phyloP scores from a whole-genome alignment of 768 basidiomycete species.

The Tephrocybe sp. region DNA sequence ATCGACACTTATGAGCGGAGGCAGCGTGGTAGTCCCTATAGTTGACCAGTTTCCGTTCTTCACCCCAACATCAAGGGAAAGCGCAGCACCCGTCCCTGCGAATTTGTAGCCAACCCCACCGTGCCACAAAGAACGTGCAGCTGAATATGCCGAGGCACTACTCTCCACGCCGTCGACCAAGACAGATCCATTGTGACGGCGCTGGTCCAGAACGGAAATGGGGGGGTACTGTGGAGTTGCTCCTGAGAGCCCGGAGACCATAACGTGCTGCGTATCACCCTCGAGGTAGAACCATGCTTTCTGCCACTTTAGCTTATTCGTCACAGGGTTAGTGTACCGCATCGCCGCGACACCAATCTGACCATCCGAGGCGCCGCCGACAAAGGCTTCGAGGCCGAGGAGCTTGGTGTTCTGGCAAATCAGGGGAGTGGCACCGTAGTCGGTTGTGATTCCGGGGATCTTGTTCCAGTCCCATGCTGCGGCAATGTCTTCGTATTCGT shows the following conservation, averaged over 20 bases:
- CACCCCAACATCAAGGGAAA: constrained; percentile 38
- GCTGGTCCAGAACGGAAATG: constrained; percentile 70
- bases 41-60: constrained; percentile 60
- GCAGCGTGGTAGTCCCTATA: constrained; percentile 63
- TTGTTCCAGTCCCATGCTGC: constrained; percentile 80
- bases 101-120: constrained; percentile 57
- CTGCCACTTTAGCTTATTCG: constrained; percentile 55
- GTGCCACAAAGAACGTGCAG: constrained; percentile 56
- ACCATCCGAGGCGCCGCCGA: constrained; percentile 67
- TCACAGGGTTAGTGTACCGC: constrained; percentile 68
- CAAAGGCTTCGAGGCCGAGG: constrained; percentile 55
- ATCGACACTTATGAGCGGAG: constrained; percentile 54
- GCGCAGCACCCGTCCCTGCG: constrained; percentile 32
- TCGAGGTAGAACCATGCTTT: constrained; percentile 78
- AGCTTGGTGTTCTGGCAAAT: constrained; percentile 41
- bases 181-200: constrained; percentile 42
- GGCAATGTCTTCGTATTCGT: constrained; percentile 74
- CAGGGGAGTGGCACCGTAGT: constrained; percentile 60
- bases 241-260: constrained; percentile 52
- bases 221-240: constrained; percentile 40
- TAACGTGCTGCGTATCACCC: constrained; percentile 61
- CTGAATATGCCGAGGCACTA: not conserved
- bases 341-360: constrained; percentile 59
- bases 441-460: constrained; percentile 70
- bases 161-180: constrained; percentile 38